Conservation (phyloP, 2,329 filamentous ascomycete species). For the Penicillium sp. region DNA sequence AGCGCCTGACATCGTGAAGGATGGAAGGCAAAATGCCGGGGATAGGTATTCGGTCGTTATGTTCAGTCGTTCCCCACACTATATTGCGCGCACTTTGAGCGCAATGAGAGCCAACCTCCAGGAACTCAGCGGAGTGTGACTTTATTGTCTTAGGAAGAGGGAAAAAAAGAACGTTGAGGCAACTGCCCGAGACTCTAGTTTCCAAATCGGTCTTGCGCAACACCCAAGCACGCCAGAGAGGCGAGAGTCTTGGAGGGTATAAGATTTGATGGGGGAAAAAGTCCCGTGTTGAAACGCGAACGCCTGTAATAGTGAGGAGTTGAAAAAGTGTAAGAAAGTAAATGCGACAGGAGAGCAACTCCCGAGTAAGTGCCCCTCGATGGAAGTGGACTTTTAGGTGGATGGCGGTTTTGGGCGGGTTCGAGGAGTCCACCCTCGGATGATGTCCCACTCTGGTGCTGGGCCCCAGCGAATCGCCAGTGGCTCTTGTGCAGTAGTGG, state of each 20-base stretch:
- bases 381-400: constrained; percentile 34
- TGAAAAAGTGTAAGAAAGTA: constrained; percentile 42
- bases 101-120: no score
- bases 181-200: constrained; percentile 18
- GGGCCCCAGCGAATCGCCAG: constrained; percentile 22
- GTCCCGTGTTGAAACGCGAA: constrained; percentile 48
- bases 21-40: not conserved
- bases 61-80: not conserved
- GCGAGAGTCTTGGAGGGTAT: constrained; percentile 45
- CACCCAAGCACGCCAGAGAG: constrained; percentile 36
- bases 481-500: constrained; percentile 19
- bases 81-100: no score
- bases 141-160: constrained; percentile 9
- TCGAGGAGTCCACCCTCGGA: constrained; percentile 33
- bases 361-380: constrained; percentile 48
- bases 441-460: constrained; percentile 31
- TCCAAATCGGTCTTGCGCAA: constrained; percentile 39
- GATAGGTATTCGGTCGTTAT: not conserved
- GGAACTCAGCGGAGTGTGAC: no score
- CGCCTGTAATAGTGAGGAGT: constrained; percentile 36
- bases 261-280: constrained; percentile 28
- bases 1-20: constrained; percentile 48
- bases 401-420: constrained; percentile 30
- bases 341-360: constrained; percentile 29
- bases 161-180: constrained; percentile 1